Evolutionary conservation across 1,284 basidiomycete genomes (phyloP).

Genomic region (Trichosporon inkin): DNA sequence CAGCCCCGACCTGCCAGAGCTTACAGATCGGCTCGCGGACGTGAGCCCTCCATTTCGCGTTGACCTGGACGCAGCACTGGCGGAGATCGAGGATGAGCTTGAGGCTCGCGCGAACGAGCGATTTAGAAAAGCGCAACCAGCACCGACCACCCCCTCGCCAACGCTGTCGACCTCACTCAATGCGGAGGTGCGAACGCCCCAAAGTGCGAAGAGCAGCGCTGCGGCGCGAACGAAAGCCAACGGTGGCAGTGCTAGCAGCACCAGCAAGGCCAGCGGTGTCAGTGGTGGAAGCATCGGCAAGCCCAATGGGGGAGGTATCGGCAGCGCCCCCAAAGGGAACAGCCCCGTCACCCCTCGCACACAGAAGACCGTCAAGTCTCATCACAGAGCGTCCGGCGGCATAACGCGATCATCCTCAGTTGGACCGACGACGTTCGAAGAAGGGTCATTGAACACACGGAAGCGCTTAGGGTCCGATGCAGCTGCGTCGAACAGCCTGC

Average conservation of each 20-base stretch:
- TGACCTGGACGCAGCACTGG: constrained; percentile 22
- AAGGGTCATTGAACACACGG: neutral
- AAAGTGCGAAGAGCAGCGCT: neutral
- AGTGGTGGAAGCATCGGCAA: neutral
- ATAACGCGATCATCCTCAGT: neutral
- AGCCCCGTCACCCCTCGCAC: neutral
- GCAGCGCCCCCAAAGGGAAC: neutral
- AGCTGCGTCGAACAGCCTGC: neutral
- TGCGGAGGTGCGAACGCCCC: neutral
- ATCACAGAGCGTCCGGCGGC: neutral
- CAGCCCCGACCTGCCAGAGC: constrained; percentile 18
- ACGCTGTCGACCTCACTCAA: neutral
- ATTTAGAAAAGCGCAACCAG: constrained; percentile 15
- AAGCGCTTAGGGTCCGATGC: constrained; percentile 13
- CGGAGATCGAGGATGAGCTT: constrained; percentile 25
- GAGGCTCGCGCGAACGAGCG: constrained; percentile 19
- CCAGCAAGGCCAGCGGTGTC: neutral
- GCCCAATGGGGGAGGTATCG: neutral
- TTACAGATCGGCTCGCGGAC: constrained; percentile 10
- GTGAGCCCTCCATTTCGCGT: constrained; percentile 22
- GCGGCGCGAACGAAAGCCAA: neutral
- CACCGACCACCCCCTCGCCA: neutral
- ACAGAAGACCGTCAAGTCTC: neutral
- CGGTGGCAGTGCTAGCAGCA: neutral
- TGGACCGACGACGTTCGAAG: neutral